Evolutionary conservation across 2,329 filamentous ascomycete genomes (phyloP).

Genomic region (Penicillium sp.): DNA sequence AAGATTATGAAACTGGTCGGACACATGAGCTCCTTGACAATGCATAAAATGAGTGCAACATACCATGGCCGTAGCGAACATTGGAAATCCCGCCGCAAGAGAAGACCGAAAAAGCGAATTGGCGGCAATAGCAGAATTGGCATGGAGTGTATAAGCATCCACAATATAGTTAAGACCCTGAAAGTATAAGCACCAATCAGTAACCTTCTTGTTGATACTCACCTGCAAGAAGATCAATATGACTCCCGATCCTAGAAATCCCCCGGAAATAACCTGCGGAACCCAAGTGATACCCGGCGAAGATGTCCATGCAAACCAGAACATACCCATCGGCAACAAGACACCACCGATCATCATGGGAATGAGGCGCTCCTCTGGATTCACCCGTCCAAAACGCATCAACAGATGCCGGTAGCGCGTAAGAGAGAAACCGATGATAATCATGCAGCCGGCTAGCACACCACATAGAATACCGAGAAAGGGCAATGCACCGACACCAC

Average conservation of each 20-base stretch:
- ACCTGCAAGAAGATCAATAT: constrained; percentile 5
- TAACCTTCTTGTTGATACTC: neutral
- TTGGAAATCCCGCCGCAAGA: constrained; percentile 27
- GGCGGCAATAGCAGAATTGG: constrained; percentile 33
- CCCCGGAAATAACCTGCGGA: neutral
- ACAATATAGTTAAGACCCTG: constrained; percentile 31
- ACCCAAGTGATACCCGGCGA: constrained; percentile 40
- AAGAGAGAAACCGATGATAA: constrained; percentile 31
- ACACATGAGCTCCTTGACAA: neutral
- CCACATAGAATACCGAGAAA: constrained; percentile 45
- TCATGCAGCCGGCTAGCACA: constrained; percentile 30
- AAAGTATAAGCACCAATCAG: neutral
- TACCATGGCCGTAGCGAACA: constrained; percentile 21
- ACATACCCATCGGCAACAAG: constrained; percentile 41
- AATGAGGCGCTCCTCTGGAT: constrained; percentile 42
- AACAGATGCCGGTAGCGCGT: constrained; percentile 27
- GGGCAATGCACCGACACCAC: constrained; percentile 42
- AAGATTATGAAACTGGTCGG: constrained; percentile 24
- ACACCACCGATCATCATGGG: constrained; percentile 43
- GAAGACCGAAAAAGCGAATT: constrained; percentile 28
- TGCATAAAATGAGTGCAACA: neutral
- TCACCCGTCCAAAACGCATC: constrained; percentile 13
- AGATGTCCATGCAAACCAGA: constrained; percentile 46
- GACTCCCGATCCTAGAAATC: constrained; percentile 1
- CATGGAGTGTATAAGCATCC: constrained; percentile 30